A percentile compares a stretch with the other conserved stretches of the same genome.
phyloP scores from a whole-genome alignment of 2,329 filamentous ascomycete genomes.

The Colletotrichum magnum region DNA sequence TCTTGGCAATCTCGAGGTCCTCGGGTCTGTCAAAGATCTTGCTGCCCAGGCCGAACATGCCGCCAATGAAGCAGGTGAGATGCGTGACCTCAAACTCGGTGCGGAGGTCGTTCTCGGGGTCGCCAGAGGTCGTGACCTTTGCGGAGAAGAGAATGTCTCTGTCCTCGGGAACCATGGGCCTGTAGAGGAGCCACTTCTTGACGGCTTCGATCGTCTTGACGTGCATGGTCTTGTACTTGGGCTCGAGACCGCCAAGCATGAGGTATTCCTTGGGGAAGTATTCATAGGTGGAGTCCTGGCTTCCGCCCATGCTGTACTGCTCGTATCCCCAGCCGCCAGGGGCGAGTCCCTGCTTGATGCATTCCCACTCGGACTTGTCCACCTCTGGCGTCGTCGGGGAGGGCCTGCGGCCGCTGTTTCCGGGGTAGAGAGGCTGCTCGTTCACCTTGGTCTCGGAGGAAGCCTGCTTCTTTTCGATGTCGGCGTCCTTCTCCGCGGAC shows the following conservation, averaged over 20 bases:
- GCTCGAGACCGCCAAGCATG: constrained; percentile 80
- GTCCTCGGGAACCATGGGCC: constrained; percentile 78
- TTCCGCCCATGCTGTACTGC: constrained; percentile 73
- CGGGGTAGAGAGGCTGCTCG: constrained; percentile 26
- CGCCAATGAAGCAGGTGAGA: constrained; percentile 78
- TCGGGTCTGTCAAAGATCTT: constrained; percentile 71
- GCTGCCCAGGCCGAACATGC: constrained; percentile 77
- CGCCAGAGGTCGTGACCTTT: constrained; percentile 65
- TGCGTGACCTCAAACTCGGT: constrained; percentile 74
- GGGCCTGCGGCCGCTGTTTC: constrained; percentile 25
- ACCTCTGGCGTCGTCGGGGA: constrained; percentile 26
- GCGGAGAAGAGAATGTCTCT: constrained; percentile 82
- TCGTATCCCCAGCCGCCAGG: constrained; percentile 61
- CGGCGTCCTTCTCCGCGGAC: constrained; percentile 38
- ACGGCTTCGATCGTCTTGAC: constrained; percentile 76
- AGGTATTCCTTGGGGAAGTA: constrained; percentile 79
- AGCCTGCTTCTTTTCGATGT: constrained; percentile 19
- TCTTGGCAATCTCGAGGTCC: constrained; percentile 74
- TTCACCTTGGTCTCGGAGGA: constrained; percentile 23
- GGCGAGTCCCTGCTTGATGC: constrained; percentile 72
- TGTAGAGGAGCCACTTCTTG: constrained; percentile 81
- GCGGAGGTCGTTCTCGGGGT: constrained; percentile 54
- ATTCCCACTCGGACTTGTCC: constrained; percentile 49
- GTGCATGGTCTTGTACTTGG: constrained; percentile 82
- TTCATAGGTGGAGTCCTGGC: constrained; percentile 79